These are phyloP conservation scores for Paraconiothyrium sp. DNA, from an alignment of 2,329 filamentous ascomycete genomes.

Conservation along the genomic window DNA sequence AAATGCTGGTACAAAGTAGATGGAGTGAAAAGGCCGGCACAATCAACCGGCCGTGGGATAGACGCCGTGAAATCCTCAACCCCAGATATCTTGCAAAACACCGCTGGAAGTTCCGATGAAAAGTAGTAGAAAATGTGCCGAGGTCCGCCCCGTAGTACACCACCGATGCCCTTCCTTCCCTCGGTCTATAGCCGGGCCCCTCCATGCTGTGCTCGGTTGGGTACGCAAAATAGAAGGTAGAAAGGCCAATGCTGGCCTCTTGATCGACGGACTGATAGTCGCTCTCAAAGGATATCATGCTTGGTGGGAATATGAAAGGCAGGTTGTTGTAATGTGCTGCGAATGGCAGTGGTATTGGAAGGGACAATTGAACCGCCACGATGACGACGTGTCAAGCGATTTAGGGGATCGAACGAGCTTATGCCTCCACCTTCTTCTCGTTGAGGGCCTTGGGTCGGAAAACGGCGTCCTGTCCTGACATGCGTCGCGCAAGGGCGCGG, in stretches of 20 bases:
- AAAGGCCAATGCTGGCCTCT: neutral
- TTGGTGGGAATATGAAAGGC: constrained; percentile 9
- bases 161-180: neutral
- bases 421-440: constrained; percentile 49
- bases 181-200: constrained; percentile 1
- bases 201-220: constrained; percentile 6
- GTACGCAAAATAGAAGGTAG: neutral
- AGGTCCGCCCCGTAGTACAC: neutral
- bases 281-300: constrained; percentile 9
- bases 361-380: neutral
- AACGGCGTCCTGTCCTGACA: constrained; percentile 88
- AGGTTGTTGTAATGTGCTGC: constrained; percentile 14
- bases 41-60: neutral
- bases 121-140: neutral
- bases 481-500: constrained; percentile 83
- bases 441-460: constrained; percentile 67
- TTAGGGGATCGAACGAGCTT: constrained; percentile 13
- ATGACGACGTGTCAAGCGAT: neutral
- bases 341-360: constrained; percentile 13
- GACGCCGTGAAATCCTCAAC: constrained; percentile 5
- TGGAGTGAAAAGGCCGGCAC: neutral
- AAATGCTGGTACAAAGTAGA: constrained; percentile 2
- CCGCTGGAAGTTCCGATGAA: neutral
- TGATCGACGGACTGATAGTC: neutral
- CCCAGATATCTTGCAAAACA: neutral